Evolutionary conservation across 352 stramenopile genomes (phyloP).

Genomic region (Phytophthora tubulina): DNA sequence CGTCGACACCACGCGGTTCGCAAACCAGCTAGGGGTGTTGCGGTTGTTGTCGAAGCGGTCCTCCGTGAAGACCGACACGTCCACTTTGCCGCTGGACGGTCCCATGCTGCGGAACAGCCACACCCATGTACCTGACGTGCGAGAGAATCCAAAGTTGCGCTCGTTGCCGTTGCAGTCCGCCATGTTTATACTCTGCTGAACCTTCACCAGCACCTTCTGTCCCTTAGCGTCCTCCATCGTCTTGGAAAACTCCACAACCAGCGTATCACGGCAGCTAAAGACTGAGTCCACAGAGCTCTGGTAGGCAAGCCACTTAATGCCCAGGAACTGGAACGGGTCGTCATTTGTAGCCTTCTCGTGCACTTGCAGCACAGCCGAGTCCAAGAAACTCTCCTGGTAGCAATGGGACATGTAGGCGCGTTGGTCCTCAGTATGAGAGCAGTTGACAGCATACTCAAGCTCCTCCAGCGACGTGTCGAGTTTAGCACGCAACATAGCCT

Average conservation of each 20-base stretch:
- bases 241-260: slow-evolving; percentile 70
- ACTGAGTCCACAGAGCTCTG: slow-evolving; percentile 79
- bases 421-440: slow-evolving; percentile 67
- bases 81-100: slow-evolving; percentile 62
- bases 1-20: slow-evolving; percentile 65
- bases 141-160: slow-evolving; percentile 72
- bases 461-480: slow-evolving; percentile 79
- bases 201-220: slow-evolving; percentile 67
- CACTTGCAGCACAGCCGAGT: slow-evolving; percentile 79
- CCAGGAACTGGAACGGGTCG: slow-evolving; percentile 77
- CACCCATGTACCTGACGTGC: slow-evolving; percentile 61
- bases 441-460: slow-evolving; percentile 72
- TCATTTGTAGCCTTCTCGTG: slow-evolving; percentile 48
- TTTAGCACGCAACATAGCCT: slow-evolving; percentile 69
- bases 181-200: slow-evolving; percentile 67
- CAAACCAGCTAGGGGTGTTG: slow-evolving; percentile 75
- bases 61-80: slow-evolving; percentile 54
- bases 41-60: slow-evolving; percentile 54
- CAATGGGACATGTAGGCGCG: slow-evolving; percentile 70
- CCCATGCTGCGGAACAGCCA: slow-evolving; percentile 69
- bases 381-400: slow-evolving; percentile 79
- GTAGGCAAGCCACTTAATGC: slow-evolving; percentile 80
- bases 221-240: slow-evolving; percentile 67
- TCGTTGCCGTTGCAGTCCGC: slow-evolving; percentile 56
- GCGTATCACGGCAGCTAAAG: slow-evolving; percentile 67